Base-by-base conservation (phyloP, 2,329 filamentous ascomycete species). In the Colletotrichum siamense region DNA sequence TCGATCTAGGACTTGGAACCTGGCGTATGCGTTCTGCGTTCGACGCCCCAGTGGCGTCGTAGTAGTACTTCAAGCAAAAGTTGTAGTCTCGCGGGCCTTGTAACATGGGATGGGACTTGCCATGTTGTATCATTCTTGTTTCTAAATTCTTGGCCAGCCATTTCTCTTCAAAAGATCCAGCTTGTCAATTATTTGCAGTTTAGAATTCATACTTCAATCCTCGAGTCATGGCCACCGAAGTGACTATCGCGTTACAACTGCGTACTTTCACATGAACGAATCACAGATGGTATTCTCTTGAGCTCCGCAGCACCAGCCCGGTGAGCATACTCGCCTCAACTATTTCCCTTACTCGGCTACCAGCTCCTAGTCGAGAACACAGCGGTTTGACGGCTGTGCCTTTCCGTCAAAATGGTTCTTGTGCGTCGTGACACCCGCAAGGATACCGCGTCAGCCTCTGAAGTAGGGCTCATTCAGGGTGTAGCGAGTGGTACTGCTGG, bases 181-280 rank as follows among this genome's bases (percentile, higher is more conserved):
- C 59, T 63, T 63, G 59, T 63, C 59, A 63, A 36, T 63, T 9
- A 8, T 63, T 63, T 26, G 30, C 57, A 32, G 12, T 61, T 61
- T 32, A 61, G 16, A 61, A 61, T n/a, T 61, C 18, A n/a, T 61
- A n/a, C 28, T 16, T 32, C 30, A 30, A 61, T 22, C 16, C 57
- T 28, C 16, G 30, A 18, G 18, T 61, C 1, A 22, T 0, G 44
- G 12, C 12, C n/a, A 52, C 18, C n/a, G 44, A 24, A 52, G 44
- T 22, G 6, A n/a, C 5, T 49, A n/a, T 22, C 44, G 16, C 57
- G 18, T 32, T 32, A 44, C 6, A 13, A 22, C 44, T 52, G 9
- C 44, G n/a, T 24, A 13, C 1, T 22, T 4, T 22, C n/a, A 9
- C n/a, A 13, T 52, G 10, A 22, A 22, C n/a, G 4, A 22, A 52